phyloP scores from a whole-genome alignment of 163 green algal species.

The Smithsoniella earleae region DNA sequence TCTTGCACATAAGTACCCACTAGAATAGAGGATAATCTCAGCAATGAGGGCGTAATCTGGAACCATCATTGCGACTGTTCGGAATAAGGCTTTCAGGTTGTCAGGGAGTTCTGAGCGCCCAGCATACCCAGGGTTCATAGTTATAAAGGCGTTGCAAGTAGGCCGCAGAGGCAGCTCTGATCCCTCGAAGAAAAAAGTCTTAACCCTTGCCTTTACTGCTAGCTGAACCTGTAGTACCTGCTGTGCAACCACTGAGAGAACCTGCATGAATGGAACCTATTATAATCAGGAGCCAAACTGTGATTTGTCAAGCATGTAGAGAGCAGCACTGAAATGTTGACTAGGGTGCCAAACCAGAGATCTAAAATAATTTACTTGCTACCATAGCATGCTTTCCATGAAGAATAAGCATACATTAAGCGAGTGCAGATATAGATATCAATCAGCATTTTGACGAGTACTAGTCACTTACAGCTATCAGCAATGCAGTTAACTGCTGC shows the following conservation, averaged over 20 bases:
- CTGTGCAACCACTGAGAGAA: constrained; percentile 63
- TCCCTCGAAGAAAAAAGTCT: constrained; percentile 45
- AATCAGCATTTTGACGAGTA: too few relatives aligned
- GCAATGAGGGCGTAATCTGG: constrained; percentile 60
- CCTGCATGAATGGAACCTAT: too few relatives aligned
- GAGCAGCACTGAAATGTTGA: too few relatives aligned
- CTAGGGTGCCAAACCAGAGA: too few relatives aligned
- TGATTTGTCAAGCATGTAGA: too few relatives aligned
- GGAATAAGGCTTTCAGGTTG: constrained; percentile 53
- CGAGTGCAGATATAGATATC: too few relatives aligned
- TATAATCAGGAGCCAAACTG: too few relatives aligned
- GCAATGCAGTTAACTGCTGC: too few relatives aligned
- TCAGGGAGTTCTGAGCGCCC: constrained; percentile 41
- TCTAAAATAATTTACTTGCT: too few relatives aligned
- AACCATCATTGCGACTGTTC: constrained; percentile 65
- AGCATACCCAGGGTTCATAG: constrained; percentile 66
- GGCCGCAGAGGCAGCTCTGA: constrained; percentile 43
- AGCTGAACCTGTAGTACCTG: constrained; percentile 71
- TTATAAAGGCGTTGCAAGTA: constrained; percentile 75
- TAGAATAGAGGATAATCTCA: constrained; percentile 65
- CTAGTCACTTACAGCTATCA: too few relatives aligned
- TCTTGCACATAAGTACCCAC: constrained; percentile 42
- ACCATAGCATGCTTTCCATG: too few relatives aligned
- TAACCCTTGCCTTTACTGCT: constrained; percentile 42
- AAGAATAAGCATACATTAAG: too few relatives aligned